These are phyloP conservation scores for Tetrahymena elliotti DNA, from an alignment of 73 alveolate species.

Conservation along the genomic window DNA sequence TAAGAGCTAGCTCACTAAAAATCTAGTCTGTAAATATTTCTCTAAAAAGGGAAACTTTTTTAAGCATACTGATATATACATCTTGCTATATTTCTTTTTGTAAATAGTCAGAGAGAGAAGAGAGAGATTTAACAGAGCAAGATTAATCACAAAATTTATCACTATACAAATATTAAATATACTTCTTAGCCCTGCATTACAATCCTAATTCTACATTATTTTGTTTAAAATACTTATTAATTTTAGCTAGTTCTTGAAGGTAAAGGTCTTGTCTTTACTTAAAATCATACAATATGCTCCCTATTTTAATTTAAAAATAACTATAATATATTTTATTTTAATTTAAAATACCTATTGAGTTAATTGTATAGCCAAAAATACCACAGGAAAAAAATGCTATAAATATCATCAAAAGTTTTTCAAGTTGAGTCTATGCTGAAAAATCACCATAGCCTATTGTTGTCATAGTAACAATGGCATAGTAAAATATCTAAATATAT, in stretches of 20 bases:
- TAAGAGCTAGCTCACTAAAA: not conserved
- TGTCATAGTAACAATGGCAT: conserved; percentile 34
- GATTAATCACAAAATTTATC: not conserved
- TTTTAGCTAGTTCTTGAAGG: not conserved
- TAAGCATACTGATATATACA: not conserved
- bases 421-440: not conserved
- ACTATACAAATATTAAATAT: not conserved
- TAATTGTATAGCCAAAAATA: conserved; percentile 25
- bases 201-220: not conserved
- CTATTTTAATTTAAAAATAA: not conserved
- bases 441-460: conserved; percentile 41
- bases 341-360: not conserved
- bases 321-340: too few relatives aligned
- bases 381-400: conserved; percentile 24
- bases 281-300: not conserved
- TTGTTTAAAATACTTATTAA: too few relatives aligned
- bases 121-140: not conserved
- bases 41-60: not conserved
- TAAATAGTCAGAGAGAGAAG: not conserved
- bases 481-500: conserved; percentile 3
- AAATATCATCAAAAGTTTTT: not conserved
- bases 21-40: not conserved
- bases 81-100: not conserved
- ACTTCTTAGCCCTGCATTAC: not conserved
- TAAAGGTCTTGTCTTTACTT: not conserved